phyloP scores from a whole-genome alignment of 768 basidiomycete genomes.

The Exsudoporus frostii region DNA sequence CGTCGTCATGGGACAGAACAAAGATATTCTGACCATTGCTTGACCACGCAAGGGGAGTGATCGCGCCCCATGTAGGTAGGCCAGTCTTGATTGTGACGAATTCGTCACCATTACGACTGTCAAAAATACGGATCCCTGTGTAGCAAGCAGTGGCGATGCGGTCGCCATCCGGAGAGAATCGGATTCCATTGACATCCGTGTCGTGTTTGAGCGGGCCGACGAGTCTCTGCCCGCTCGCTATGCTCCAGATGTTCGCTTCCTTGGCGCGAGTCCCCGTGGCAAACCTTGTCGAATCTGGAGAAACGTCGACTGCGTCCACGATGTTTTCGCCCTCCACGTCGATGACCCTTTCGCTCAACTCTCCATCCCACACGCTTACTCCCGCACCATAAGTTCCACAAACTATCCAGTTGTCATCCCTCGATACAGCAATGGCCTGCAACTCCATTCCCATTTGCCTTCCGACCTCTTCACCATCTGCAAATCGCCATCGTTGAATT shows the following conservation, averaged over 20 bases:
- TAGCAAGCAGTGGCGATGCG: no score
- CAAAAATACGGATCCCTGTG: no score
- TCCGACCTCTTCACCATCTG: neutral
- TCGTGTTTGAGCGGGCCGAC: neutral
- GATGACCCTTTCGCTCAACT: neutral
- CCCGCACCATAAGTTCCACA: neutral
- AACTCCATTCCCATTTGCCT: neutral
- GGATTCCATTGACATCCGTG: neutral
- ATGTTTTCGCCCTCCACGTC: neutral
- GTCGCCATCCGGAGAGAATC: neutral
- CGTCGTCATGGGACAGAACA: no score
- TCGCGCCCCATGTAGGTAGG: no score
- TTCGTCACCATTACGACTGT: no score
- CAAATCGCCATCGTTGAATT: neutral
- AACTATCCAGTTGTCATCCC: neutral
- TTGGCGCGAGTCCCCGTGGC: neutral
- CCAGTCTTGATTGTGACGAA: no score
- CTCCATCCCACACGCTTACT: neutral
- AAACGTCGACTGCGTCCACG: neutral
- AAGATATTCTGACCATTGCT: no score
- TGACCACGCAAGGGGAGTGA: no score
- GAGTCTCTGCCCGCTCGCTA: neutral
- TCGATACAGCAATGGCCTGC: neutral
- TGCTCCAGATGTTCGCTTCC: neutral
- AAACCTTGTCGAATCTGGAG: neutral